Evolutionary conservation across 495 filamentous ascomycete species (phyloP).

Genomic region (Aspergillus biplanus): DNA sequence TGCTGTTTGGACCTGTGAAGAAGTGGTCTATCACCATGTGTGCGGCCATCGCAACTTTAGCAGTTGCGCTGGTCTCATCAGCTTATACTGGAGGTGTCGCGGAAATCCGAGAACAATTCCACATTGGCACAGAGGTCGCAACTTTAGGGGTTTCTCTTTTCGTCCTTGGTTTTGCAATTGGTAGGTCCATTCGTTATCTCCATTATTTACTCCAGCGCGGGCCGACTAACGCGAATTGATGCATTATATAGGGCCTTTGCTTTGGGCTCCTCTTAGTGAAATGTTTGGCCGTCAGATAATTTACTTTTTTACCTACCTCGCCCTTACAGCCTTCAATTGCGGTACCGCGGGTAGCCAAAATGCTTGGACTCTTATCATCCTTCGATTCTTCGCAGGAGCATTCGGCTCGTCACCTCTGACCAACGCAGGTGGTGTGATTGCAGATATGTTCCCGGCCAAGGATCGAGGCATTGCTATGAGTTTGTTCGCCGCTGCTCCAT

Average conservation of each 20-base stretch:
- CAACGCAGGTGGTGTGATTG: constrained; percentile 74
- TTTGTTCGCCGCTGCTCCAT: constrained; percentile 68
- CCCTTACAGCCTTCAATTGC: constrained; percentile 70
- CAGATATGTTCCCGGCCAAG: constrained; percentile 69
- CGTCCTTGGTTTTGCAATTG: constrained; percentile 73
- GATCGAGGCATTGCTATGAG: constrained; percentile 67
- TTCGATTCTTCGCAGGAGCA: constrained; percentile 79
- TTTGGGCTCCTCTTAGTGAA: constrained; percentile 71
- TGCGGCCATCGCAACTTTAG: constrained; percentile 69
- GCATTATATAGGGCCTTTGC: constrained; percentile 48
- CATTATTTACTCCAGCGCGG: not conserved
- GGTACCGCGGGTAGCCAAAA: constrained; percentile 65
- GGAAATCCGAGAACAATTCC: constrained; percentile 62
- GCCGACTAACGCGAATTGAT: constrained; percentile 8
- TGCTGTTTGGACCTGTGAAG: constrained; percentile 59
- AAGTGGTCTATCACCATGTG: constrained; percentile 75
- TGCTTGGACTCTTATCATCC: constrained; percentile 66
- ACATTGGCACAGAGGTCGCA: constrained; percentile 61
- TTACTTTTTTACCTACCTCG: constrained; percentile 65
- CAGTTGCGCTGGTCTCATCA: constrained; percentile 76
- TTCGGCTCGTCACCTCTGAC: constrained; percentile 76
- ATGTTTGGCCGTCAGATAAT: constrained; percentile 74
- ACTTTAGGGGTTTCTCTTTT: constrained; percentile 74
- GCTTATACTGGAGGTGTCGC: constrained; percentile 73
- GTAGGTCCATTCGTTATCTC: constrained; percentile 32